Percentiles rank a stretch among this genome's conserved stretches.
phyloP scores from a whole-genome alignment of 2,329 filamentous ascomycete genomes.

The Westerdykella ornata region DNA sequence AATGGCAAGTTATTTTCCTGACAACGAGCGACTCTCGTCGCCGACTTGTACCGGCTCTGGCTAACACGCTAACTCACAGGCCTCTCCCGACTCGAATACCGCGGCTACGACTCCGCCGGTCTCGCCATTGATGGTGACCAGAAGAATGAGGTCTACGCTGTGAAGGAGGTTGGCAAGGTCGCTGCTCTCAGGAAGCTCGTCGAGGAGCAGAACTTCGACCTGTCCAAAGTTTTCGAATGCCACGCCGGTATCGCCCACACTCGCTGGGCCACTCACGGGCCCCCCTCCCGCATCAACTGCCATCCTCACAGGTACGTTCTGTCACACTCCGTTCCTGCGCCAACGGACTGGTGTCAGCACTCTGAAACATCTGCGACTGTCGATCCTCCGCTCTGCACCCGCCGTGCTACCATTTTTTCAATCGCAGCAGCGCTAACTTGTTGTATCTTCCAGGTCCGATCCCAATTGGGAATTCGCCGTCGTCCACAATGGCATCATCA shows the following conservation, averaged over 20 bases:
- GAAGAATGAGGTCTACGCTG: slow-evolving; percentile 94
- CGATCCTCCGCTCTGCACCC: not conserved
- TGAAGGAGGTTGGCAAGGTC: slow-evolving; percentile 99
- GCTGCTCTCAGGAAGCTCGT: slow-evolving; percentile 93
- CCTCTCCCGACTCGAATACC: slow-evolving; percentile 92
- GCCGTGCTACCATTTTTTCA: slow-evolving; percentile 1
- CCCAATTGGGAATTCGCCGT: slow-evolving; percentile 92
- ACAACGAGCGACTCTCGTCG: slow-evolving; percentile 2
- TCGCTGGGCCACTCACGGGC: slow-evolving; percentile 95
- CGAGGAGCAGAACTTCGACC: slow-evolving; percentile 72
- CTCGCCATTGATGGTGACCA: slow-evolving; percentile 95
- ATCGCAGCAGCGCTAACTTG: slow-evolving; percentile 15
- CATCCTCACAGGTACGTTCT: slow-evolving; percentile 83
- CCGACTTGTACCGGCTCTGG: slow-evolving; percentile 7
- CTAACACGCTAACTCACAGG: slow-evolving; percentile 49
- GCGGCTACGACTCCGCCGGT: slow-evolving; percentile 96
- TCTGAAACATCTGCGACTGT: slow-evolving; percentile 8
- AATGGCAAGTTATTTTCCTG: slow-evolving; percentile 65
- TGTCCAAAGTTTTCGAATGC: slow-evolving; percentile 91
- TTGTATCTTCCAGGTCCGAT: slow-evolving; percentile 61
- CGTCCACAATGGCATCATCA: slow-evolving; percentile 99
- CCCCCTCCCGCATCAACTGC: slow-evolving; percentile 91
- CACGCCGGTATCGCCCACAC: slow-evolving; percentile 99
- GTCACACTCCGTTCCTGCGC: slow-evolving; percentile 40
- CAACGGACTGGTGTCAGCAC: slow-evolving; percentile 6